Percentiles rank a stretch among this genome's conserved stretches.
These are phyloP conservation scores for Jimgerdemannia flammicorona DNA, from an alignment of 192 early-diverging fungal species.

Conservation along the genomic window DNA sequence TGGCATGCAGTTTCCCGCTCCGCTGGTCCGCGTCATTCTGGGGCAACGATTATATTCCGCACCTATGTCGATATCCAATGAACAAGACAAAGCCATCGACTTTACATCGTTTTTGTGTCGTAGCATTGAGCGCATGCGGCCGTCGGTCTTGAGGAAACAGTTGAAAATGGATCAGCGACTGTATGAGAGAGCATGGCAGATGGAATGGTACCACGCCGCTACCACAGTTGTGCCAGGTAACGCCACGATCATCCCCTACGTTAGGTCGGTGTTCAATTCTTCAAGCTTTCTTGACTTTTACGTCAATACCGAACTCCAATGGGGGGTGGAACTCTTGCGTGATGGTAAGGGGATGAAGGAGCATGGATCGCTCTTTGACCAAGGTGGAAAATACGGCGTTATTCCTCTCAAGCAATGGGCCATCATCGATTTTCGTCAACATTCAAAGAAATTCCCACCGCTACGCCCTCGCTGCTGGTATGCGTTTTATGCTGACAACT, in stretches of 20 bases:
- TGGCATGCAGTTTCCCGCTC: no score
- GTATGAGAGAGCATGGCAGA: conserved; percentile 10
- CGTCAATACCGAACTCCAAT: background rate
- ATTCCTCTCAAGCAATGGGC: background rate
- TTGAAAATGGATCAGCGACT: background rate
- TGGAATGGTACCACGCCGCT: conserved; percentile 10
- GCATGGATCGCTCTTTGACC: background rate
- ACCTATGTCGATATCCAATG: no score
- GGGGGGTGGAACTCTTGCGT: background rate
- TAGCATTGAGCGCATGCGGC: no score
- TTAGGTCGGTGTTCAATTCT: conserved; percentile 8
- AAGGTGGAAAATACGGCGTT: background rate
- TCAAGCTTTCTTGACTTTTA: background rate
- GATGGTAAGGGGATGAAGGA: background rate
- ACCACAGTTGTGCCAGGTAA: conserved; percentile 5
- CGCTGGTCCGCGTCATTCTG: no score
- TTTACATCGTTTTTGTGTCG: no score
- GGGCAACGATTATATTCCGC: no score
- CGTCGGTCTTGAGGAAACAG: no score
- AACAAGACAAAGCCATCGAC: no score
- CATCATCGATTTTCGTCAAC: background rate
- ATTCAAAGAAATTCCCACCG: background rate
- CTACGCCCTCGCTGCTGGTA: background rate
- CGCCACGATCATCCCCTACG: conserved; percentile 9
- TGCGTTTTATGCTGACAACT: background rate